A percentile compares a stretch with the other conserved stretches of the same genome.
These are phyloP conservation scores for Annona squamosa DNA, from an alignment of 164 flowering plant genomes.

Conservation along the genomic window DNA sequence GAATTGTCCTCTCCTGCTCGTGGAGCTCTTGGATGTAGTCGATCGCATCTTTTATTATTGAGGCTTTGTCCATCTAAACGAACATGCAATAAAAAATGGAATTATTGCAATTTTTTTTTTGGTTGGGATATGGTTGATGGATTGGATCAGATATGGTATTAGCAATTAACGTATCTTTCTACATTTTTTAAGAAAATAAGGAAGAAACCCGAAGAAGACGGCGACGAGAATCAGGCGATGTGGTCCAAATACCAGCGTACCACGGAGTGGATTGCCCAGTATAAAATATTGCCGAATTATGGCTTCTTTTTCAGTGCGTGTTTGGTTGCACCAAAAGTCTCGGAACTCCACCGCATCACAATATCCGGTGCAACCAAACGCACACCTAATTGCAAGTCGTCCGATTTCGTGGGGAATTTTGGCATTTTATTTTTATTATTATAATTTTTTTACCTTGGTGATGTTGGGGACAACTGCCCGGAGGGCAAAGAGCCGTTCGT, in stretches of 20 bases:
- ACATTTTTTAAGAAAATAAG: background rate
- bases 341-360: too few species aligned
- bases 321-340: too few species aligned
- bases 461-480: conserved; percentile 85
- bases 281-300: too few species aligned
- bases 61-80: conserved; percentile 79
- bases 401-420: background rate
- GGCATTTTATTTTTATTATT: background rate
- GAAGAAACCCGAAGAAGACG: background rate
- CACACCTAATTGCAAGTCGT: too few species aligned
- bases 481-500: conserved; percentile 74
- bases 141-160: conserved; percentile 1
- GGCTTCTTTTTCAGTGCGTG: too few species aligned
- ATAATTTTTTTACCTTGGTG: conserved; percentile 43
- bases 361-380: too few species aligned
- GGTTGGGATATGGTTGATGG: background rate
- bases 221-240: background rate
- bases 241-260: background rate
- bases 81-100: background rate
- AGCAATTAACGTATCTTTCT: background rate
- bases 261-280: too few species aligned
- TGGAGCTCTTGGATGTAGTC: conserved; percentile 68
- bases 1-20: conserved; percentile 47
- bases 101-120: background rate
- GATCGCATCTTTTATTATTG: conserved; percentile 75